Conservation (phyloP, 2,329 filamentous ascomycete species). For the Trichophyton mentagrophytes region DNA sequence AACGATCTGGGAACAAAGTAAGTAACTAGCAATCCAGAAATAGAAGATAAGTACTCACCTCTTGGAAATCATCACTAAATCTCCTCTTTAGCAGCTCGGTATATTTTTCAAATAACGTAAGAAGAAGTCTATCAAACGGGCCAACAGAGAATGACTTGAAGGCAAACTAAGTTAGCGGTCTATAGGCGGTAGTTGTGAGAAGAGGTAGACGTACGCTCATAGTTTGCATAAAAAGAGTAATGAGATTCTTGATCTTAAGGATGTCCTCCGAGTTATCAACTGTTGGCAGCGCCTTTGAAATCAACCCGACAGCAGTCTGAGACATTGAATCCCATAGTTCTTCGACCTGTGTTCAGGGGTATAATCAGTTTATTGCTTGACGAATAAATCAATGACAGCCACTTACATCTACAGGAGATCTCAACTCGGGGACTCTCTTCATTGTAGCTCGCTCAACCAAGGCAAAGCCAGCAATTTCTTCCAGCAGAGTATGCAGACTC, state of each 20-base stretch:
- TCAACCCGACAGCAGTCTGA: slow-evolving; percentile 68
- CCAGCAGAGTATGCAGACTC: slow-evolving; percentile 76
- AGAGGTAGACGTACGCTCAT: slow-evolving; percentile 58
- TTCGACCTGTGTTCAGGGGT: slow-evolving; percentile 53
- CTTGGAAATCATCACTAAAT: slow-evolving; percentile 92
- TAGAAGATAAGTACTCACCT: slow-evolving; percentile 38
- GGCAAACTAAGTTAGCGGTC: slow-evolving; percentile 31
- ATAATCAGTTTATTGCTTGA: not conserved
- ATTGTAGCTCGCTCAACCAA: slow-evolving; percentile 94
- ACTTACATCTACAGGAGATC: slow-evolving; percentile 66
- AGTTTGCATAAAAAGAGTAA: slow-evolving; percentile 91
- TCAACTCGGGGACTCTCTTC: slow-evolving; percentile 68
- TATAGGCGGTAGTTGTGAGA: not conserved
- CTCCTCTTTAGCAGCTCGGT: slow-evolving; percentile 77
- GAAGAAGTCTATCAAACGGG: slow-evolving; percentile 67
- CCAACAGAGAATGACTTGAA: slow-evolving; percentile 81
- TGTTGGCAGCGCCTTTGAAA: slow-evolving; percentile 61
- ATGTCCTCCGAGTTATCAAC: slow-evolving; percentile 82
- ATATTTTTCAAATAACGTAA: slow-evolving; percentile 89
- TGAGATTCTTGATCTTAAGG: slow-evolving; percentile 85
- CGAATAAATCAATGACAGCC: not conserved
- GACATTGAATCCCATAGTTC: slow-evolving; percentile 99
- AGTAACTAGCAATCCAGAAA: not conserved
- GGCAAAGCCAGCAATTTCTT: slow-evolving; percentile 90
- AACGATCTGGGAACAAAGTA: slow-evolving; percentile 39